phyloP scores from a whole-genome alignment of 1,284 basidiomycete species.

The Entoloma clypeatum region DNA sequence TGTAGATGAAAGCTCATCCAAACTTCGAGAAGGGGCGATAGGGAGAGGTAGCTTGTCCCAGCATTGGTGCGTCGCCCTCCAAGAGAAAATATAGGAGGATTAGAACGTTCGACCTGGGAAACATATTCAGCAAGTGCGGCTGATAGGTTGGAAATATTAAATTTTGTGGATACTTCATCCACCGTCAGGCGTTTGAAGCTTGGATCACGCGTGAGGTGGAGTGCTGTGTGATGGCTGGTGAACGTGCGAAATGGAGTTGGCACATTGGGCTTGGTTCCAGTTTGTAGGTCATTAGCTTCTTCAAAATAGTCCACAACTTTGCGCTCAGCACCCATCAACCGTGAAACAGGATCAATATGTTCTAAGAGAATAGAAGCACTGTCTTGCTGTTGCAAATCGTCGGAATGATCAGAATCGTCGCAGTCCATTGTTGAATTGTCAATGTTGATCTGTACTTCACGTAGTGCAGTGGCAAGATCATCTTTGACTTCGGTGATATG shows the following conservation, averaged over 20 bases:
- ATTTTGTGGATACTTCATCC: conserved; percentile 21
- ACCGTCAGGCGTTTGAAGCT: conserved; percentile 15
- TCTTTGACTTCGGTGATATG: conserved; percentile 31
- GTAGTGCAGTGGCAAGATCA: conserved; percentile 25
- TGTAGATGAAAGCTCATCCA: conserved; percentile 22
- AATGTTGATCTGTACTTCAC: conserved; percentile 14
- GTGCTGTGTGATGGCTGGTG: conserved; percentile 15
- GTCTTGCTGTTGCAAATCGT: neutral
- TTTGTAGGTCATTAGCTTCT: conserved; percentile 9
- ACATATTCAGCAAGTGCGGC: conserved; percentile 26
- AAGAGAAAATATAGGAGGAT: conserved; percentile 1
- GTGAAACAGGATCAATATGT: neutral
- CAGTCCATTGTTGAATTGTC: no score
- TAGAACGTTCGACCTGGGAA: neutral
- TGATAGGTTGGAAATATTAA: conserved; percentile 24
- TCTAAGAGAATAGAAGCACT: neutral
- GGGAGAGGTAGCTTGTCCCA: conserved; percentile 9
- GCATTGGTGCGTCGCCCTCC: conserved; percentile 17
- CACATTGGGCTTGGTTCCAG: conserved; percentile 4
- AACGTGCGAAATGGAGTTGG: conserved; percentile 17
- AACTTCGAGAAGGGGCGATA: conserved; percentile 20
- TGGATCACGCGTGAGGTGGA: conserved; percentile 24
- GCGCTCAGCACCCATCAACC: neutral
- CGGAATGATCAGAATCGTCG: neutral
- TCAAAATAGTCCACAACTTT: conserved; percentile 16